Conservation (phyloP, 176 grass and related monocot species). For the Aegilops tauschii region DNA sequence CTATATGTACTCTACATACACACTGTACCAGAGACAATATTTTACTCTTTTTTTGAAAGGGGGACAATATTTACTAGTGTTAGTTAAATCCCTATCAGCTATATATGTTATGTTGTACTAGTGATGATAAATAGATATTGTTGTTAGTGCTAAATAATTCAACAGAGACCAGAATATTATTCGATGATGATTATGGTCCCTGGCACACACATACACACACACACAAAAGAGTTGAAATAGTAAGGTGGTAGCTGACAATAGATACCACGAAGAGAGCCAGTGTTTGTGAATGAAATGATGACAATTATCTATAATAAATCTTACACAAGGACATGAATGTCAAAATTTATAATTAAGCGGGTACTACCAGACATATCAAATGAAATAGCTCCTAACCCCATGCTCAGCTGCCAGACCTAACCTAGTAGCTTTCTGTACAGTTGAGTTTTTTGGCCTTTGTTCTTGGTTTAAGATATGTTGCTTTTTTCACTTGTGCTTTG, state of each 20-base stretch:
- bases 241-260: background rate
- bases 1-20: background rate
- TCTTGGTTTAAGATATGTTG: background rate
- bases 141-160: background rate
- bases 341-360: background rate
- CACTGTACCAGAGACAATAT: background rate
- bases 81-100: background rate
- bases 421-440: background rate
- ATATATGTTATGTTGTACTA: slow-evolving; percentile 12
- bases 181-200: background rate
- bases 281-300: background rate
- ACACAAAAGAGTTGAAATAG: background rate
- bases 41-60: background rate
- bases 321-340: background rate
- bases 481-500: background rate
- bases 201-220: background rate
- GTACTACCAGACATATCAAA: background rate
- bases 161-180: background rate
- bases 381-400: background rate
- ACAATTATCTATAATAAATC: background rate
- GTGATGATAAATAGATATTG: background rate
- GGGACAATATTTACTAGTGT: background rate
- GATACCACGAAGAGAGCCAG: background rate
- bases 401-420: background rate
- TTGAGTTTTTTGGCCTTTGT: background rate